Conservation (phyloP, 306 rosid species). For the Quercus berberidifolia region DNA sequence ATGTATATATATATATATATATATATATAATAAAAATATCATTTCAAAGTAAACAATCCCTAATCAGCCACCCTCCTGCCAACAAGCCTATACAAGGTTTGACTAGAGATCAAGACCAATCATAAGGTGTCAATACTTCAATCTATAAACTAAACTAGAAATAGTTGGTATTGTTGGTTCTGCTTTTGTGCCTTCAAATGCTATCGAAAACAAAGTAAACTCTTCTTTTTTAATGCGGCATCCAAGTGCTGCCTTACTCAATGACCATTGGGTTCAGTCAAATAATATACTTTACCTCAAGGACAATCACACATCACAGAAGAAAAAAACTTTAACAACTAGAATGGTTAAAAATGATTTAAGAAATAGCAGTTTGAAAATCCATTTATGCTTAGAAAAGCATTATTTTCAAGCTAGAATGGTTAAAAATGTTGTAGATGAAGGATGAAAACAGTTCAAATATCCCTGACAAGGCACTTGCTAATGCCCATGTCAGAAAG, state of each 20-base stretch:
- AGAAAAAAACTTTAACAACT: too few species aligned
- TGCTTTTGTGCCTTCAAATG: too few species aligned
- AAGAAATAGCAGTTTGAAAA: too few species aligned
- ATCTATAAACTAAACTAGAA: too few species aligned
- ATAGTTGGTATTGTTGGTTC: too few species aligned
- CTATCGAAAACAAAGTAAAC: not conserved
- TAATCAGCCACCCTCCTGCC: not conserved
- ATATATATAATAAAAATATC: not conserved
- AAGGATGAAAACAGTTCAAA: slow-evolving; percentile 17
- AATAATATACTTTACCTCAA: not conserved
- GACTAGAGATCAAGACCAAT: not conserved
- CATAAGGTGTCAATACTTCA: not conserved
- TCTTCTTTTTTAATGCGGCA: not conserved
- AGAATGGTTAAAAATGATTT: too few species aligned
- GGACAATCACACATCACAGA: too few species aligned
- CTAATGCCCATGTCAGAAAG: slow-evolving; percentile 20
- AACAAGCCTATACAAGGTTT: not conserved
- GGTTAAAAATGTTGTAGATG: not conserved
- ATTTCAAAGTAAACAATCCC: not conserved
- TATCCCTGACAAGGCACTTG: slow-evolving; percentile 61
- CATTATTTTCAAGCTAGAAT: not conserved
- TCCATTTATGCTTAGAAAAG: too few species aligned
- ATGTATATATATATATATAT: too few species aligned
- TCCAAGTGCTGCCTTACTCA: not conserved
- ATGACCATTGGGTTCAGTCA: not conserved